These are phyloP conservation scores for carrot (Daucus carota) DNA, from an alignment of 129 eudicot genomes.

Conservation along the genomic window DH1_v3.0 NC_030386.2:32684501-32685000, in stretches of 20 bases:
- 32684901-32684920: not conserved
- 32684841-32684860: no score
- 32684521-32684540: not conserved
- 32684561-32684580: not conserved
- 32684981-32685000: no score
- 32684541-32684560: not conserved
- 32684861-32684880: no score
- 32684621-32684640: slow-evolving; percentile 28
- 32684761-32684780: slow-evolving; percentile 68
- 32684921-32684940: not conserved
- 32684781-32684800: slow-evolving; percentile 58
- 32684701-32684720: slow-evolving; percentile 79
- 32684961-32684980: not conserved
- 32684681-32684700: slow-evolving; percentile 69
- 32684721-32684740: slow-evolving; percentile 70
- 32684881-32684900: not conserved
- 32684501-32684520: not conserved
- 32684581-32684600: not conserved
- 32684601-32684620: not conserved
- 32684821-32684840: no score
- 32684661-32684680: slow-evolving; percentile 68
- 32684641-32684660: slow-evolving; percentile 55
- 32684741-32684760: slow-evolving; percentile 84
- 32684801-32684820: no score
- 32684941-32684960: not conserved